Base-by-base conservation (phyloP, 2,329 filamentous ascomycete genomes). In the Beauveria scarabaeidicola region DNA sequence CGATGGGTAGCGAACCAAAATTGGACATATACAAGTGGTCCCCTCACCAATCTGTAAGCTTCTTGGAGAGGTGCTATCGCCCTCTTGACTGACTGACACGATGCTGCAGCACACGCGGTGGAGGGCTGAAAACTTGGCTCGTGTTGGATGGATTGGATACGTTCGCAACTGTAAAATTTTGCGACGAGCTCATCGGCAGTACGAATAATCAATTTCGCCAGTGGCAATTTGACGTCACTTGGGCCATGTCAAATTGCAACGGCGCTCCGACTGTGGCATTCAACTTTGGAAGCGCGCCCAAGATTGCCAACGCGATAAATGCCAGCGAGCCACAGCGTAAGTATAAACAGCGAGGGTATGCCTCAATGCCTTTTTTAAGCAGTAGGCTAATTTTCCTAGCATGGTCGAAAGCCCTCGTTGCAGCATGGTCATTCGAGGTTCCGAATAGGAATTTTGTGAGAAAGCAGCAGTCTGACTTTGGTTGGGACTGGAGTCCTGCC, bases 121-220 rank as follows among this genome's bases (percentile, higher is more conserved):
- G 75, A 38, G 68, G 67, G 1, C 73, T 65, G 5, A 82, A 19
- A 13, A 57, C 54, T 3, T 85, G 78, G 74, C 75, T 86, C 1
- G 72, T 85, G 0, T 86, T 86, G 70, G 78, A 86, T 59, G 83
- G 83, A 7, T 73, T 86, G 2, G 83, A 87, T 63, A 86, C 83
- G 0, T 85, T 84, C 64, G 74, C 81, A 6, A 78, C 77, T 10
- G 77, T 87, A 50, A 72, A 75, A 7, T 73, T 86, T 40, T 86
- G 83, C 63, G 78, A 75, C 0, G 68, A 80, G 23, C 70, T 76
- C 56, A 75, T 86, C 3, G 83, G 79, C 2, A 75, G 74, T 7
- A 84, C 83, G 0, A 76, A 85, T 65, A 86, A 86, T 62, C 83
- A 86, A 66, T 86, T 86, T 64, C 75, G 82, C 1, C 82, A 86